Evolutionary conservation across 1,139 yeast genomes (phyloP), one percentile per base, ranked within the genome.

Genomic region (Nakaseomyces bracarensis): DNA sequence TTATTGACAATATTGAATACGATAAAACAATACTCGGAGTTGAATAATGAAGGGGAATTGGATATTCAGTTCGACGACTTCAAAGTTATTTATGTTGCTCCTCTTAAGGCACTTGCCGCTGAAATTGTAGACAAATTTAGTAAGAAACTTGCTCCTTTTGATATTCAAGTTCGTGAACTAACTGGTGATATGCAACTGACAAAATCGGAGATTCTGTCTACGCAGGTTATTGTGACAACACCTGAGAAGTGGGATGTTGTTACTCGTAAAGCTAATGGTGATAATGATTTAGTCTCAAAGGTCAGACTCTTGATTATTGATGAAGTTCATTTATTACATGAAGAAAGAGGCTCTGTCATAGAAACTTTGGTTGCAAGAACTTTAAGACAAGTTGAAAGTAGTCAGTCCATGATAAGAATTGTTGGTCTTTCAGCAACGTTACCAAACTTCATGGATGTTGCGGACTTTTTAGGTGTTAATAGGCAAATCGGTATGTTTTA

Each of bases 201-300:
- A 0, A 77, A 80, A 52, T 75, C 79, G 11, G 97, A 91, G 61
- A 86, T 91, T 29, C 64, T 79, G 56, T 74, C 76, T 1, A 91
- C 97, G 1, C 98, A 91, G 60, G 73, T 91, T 34, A 84, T 91
- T 52, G 96, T 91, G 6, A 91, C 97, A 0, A 91, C 98, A 0
- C 98, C 98, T 0, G 98, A 91, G 61, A 91, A 91, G 64, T 91
- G 99, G 99, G 99, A 91, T 68, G 96, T 91, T 9, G 96, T 91
- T 1, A 91, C 98, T 0, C 74, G 98, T 60, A 91, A 91, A 57
- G 70, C 75, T 0, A 70, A 63, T 48, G 82, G 96, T 44, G 97
- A 87, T 57, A 80, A 79, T 40, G 96, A 89, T 49, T 66, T 91
- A 31, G 93, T 86, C 2, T 77, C 83, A 13, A 87, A 86, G 55